Evolutionary conservation across 2,329 filamentous ascomycete species (phyloP).

Genomic region (Epichloe gansuensis): DNA sequence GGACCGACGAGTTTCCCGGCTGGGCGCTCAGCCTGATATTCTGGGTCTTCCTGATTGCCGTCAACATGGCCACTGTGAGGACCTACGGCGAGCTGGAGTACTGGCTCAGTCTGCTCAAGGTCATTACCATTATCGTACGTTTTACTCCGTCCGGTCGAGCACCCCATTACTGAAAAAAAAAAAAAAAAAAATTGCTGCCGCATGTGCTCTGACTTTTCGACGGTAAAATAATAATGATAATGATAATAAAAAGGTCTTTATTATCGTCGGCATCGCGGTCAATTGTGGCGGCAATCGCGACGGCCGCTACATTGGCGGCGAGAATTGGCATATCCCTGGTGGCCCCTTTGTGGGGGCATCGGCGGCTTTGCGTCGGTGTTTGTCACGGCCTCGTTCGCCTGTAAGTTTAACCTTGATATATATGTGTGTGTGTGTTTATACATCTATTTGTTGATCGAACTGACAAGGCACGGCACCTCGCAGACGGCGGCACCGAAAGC

Average conservation of each 20-base stretch:
- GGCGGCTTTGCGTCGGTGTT: conserved; percentile 51
- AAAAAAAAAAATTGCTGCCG: not conserved
- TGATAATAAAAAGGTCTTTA: conserved; percentile 32
- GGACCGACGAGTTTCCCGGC: conserved; percentile 49
- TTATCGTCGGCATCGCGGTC: conserved; percentile 46
- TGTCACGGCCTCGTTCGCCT: conserved; percentile 45
- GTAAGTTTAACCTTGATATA: conserved; percentile 19
- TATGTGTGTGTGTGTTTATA: no score
- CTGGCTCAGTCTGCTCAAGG: conserved; percentile 43
- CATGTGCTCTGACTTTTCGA: not conserved
- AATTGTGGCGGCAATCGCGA: conserved; percentile 40
- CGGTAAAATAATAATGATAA: not conserved
- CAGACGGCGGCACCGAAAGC: conserved; percentile 43
- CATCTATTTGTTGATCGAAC: not conserved
- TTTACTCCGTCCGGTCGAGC: not conserved
- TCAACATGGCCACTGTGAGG: conserved; percentile 22
- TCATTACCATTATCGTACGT: conserved; percentile 35
- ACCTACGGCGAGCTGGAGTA: conserved; percentile 37
- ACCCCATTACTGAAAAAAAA: not conserved
- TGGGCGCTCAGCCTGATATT: conserved; percentile 53
- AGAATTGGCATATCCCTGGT: conserved; percentile 45
- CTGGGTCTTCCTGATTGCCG: conserved; percentile 39
- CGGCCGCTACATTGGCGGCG: conserved; percentile 44
- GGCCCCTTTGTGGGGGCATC: conserved; percentile 55
- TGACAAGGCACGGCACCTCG: not conserved